These are phyloP conservation scores for Leishmania arabica DNA, from an alignment of 208 protist genomes.

Conservation along the genomic window DNA sequence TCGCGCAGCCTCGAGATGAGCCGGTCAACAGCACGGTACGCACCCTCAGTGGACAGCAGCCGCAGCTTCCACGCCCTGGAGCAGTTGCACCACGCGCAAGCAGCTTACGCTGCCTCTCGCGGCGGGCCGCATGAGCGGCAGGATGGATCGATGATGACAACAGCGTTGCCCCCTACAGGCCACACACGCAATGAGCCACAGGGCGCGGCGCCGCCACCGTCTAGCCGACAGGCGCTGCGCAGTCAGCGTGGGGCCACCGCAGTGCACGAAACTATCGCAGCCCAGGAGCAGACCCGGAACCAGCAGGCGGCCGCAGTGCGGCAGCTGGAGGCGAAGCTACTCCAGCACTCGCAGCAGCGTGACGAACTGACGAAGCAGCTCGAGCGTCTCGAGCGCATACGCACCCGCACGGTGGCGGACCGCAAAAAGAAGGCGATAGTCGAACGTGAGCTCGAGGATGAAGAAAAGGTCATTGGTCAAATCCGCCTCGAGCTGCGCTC, in stretches of 20 bases:
- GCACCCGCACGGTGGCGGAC: conserved; percentile 55
- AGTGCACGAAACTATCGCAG: conserved; percentile 24
- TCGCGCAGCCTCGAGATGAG: not conserved
- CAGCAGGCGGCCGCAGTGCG: conserved; percentile 30
- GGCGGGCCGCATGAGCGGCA: conserved; percentile 7
- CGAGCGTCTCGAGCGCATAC: conserved; percentile 57
- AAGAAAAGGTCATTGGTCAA: conserved; percentile 56
- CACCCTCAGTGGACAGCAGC: not conserved
- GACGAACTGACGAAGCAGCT: conserved; percentile 62
- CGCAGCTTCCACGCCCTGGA: conserved; percentile 7
- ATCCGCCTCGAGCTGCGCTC: conserved; percentile 60
- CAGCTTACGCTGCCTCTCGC: conserved; percentile 1
- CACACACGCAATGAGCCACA: not conserved
- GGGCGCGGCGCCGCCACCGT: not conserved
- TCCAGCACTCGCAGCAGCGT: conserved; percentile 47
- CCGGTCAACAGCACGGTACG: not conserved
- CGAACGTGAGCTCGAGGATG: conserved; percentile 46
- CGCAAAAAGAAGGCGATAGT: conserved; percentile 44
- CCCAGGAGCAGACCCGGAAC: conserved; percentile 30
- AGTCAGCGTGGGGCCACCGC: conserved; percentile 16
- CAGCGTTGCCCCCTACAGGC: not conserved
- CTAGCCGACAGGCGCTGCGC: not conserved
- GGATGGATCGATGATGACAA: not conserved
- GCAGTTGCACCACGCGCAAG: conserved; percentile 16
- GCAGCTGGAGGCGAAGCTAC: conserved; percentile 57